phyloP scores from a whole-genome alignment of 2,329 filamentous ascomycete species.

The Fusarium sp. region DNA sequence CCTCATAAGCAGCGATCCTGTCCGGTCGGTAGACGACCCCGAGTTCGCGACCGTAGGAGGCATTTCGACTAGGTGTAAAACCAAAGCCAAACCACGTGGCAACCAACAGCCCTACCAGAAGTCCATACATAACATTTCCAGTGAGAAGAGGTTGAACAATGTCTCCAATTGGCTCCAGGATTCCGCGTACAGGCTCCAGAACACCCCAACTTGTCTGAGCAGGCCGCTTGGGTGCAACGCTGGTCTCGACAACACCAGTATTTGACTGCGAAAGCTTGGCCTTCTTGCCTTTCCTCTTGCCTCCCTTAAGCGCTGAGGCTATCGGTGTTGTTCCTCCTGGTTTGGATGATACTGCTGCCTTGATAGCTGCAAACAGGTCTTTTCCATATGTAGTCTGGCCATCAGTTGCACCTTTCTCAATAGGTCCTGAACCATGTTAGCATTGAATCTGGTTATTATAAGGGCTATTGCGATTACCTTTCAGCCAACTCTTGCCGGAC shows the following conservation, averaged over 20 bases:
- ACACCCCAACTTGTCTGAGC: slow-evolving; percentile 73
- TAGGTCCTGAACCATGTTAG: slow-evolving; percentile 72
- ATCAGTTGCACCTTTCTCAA: slow-evolving; percentile 93
- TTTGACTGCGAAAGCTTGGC: slow-evolving; percentile 56
- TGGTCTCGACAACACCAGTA: slow-evolving; percentile 51
- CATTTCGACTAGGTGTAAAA: slow-evolving; percentile 50
- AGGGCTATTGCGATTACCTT: slow-evolving; percentile 67
- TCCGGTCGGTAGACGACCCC: slow-evolving; percentile 58
- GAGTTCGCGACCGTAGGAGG: slow-evolving; percentile 47
- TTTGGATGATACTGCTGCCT: slow-evolving; percentile 74
- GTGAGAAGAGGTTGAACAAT: slow-evolving; percentile 76
- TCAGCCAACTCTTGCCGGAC: slow-evolving; percentile 98
- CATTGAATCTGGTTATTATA: neutral
- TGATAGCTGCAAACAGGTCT: slow-evolving; percentile 78
- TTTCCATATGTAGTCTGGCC: slow-evolving; percentile 86
- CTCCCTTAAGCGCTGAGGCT: slow-evolving; percentile 58
- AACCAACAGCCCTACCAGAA: slow-evolving; percentile 77
- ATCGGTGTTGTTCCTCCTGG: slow-evolving; percentile 57
- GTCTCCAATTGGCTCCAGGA: slow-evolving; percentile 74
- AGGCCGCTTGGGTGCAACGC: slow-evolving; percentile 52
- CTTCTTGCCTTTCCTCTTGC: slow-evolving; percentile 69
- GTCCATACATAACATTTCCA: slow-evolving; percentile 77
- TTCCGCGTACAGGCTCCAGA: slow-evolving; percentile 77
- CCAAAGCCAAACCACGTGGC: slow-evolving; percentile 77
- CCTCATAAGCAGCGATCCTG: slow-evolving; percentile 84